A percentile compares a stretch with the other conserved stretches of the same genome.
phyloP scores from a whole-genome alignment of 1,284 basidiomycete genomes.

The Apiotrichum sp. region DNA sequence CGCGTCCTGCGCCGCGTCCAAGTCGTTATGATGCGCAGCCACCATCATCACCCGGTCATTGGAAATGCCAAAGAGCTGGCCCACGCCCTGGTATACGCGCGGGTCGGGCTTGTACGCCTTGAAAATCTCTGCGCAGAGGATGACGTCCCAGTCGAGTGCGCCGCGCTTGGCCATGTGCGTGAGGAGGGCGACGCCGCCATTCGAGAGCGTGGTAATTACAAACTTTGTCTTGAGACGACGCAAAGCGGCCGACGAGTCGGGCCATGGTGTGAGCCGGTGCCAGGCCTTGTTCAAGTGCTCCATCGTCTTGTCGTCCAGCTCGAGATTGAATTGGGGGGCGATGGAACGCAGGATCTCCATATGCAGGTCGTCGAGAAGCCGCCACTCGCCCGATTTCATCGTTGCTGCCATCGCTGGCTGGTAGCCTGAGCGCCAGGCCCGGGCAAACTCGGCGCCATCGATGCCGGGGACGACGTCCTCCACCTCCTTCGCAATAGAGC shows the following conservation, averaged over 20 bases:
- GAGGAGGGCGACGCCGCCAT: constrained; percentile 12
- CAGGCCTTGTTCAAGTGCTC: constrained; percentile 8
- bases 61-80: constrained; percentile 2
- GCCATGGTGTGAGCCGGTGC: constrained; percentile 12
- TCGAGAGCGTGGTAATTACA: constrained; percentile 9
- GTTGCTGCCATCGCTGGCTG: constrained; percentile 5
- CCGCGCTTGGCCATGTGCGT: constrained; percentile 13
- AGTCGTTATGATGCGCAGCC: constrained; percentile 11
- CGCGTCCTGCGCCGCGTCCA: constrained; percentile 11
- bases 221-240: constrained; percentile 3
- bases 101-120: constrained; percentile 12
- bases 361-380: constrained; percentile 12
- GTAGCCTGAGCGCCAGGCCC: constrained; percentile 10
- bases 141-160: constrained; percentile 8
- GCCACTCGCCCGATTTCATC: constrained; percentile 7
- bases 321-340: neutral
- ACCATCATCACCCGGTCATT: constrained; percentile 11
- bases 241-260: constrained; percentile 5
- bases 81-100: constrained; percentile 7
- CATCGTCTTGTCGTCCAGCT: neutral
- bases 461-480: neutral
- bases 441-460: constrained; percentile 11
- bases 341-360: constrained; percentile 7
- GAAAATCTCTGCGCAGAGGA: constrained; percentile 12
- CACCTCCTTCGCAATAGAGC: constrained; percentile 5